A percentile compares a stretch with the other conserved stretches of the same genome.
Evolutionary conservation across 495 filamentous ascomycete genomes (phyloP).

Genomic region (Penicillium bovifimosum): DNA sequence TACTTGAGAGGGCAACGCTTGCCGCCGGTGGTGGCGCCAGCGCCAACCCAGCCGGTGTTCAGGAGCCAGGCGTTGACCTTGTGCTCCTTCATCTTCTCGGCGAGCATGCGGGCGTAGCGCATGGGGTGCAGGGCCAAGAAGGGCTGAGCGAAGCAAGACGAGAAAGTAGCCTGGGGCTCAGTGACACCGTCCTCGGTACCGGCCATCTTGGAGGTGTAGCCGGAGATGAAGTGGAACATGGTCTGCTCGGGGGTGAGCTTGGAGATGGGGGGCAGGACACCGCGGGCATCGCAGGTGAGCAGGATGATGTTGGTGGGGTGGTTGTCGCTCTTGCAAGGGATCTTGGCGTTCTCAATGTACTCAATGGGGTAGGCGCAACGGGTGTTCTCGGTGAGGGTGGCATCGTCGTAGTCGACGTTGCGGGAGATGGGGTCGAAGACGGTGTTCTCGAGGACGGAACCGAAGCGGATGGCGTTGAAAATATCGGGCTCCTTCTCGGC

Average conservation of each 20-base stretch:
- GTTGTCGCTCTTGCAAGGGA: slow-evolving; percentile 79
- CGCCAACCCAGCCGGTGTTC: slow-evolving; percentile 99
- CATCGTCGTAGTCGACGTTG: slow-evolving; percentile 90
- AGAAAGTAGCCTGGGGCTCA: slow-evolving; percentile 98
- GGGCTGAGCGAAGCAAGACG: slow-evolving; percentile 97
- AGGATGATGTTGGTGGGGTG: slow-evolving; percentile 98
- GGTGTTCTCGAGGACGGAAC: slow-evolving; percentile 96
- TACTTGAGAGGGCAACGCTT: slow-evolving; percentile 99
- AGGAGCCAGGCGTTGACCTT: slow-evolving; percentile 96
- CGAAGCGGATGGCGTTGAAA: slow-evolving; percentile 92
- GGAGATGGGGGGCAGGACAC: slow-evolving; percentile 95
- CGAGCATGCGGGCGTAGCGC: slow-evolving; percentile 97
- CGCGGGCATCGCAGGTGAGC: slow-evolving; percentile 94
- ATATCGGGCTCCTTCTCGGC: slow-evolving; percentile 99
- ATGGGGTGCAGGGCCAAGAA: slow-evolving; percentile 99
- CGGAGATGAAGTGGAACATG: slow-evolving; percentile 99
- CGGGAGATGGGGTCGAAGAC: slow-evolving; percentile 91
- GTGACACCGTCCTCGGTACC: slow-evolving; percentile 95
- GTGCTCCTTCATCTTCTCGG: slow-evolving; percentile 94
- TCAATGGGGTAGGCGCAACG: slow-evolving; percentile 98
- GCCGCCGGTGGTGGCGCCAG: slow-evolving; percentile 87
- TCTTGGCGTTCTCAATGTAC: slow-evolving; percentile 97
- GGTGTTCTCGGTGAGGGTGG: slow-evolving; percentile 95
- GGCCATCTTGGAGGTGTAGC: slow-evolving; percentile 99
- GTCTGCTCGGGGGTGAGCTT: slow-evolving; percentile 94